Conservation (phyloP, 192 early-diverging fungal genomes). For the Gryganskiella cystojenkinii region DNA sequence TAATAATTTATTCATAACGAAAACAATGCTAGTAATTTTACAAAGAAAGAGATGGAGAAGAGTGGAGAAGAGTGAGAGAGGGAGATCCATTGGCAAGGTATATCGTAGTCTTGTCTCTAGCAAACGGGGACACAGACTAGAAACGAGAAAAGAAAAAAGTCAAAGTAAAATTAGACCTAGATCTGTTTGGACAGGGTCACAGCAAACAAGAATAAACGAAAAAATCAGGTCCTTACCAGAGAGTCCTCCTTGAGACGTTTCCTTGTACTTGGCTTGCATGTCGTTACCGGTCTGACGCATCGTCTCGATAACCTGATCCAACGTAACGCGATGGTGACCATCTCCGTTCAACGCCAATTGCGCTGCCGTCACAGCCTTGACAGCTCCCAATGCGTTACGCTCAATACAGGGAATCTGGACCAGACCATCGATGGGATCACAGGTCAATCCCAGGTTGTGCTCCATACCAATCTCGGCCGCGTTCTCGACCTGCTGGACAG, state of each 20-base stretch:
- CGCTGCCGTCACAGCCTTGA: slow-evolving; percentile 96
- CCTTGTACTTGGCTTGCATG: slow-evolving; percentile 98
- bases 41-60: no score
- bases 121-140: slow-evolving; percentile 41
- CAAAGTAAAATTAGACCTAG: no score
- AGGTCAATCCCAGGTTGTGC: slow-evolving; percentile 85
- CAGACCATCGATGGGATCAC: slow-evolving; percentile 91
- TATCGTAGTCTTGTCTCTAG: no score
- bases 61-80: no score
- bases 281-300: slow-evolving; percentile 94
- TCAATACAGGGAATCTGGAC: slow-evolving; percentile 98
- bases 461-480: slow-evolving; percentile 98
- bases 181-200: no score
- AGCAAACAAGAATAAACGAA: no score
- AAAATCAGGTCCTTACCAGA: neutral
- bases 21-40: no score
- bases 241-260: slow-evolving; percentile 93
- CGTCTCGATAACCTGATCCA: slow-evolving; percentile 95
- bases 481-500: slow-evolving; percentile 90
- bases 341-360: slow-evolving; percentile 96
- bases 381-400: slow-evolving; percentile 92
- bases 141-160: no score
- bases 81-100: no score
- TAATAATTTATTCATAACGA: no score
- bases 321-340: slow-evolving; percentile 88